A percentile compares a stretch with the other conserved stretches of the same genome.
These are phyloP conservation scores for Pelargonium cotyledonis DNA, from an alignment of 441 rosid genomes.

Conservation along the genomic window DNA sequence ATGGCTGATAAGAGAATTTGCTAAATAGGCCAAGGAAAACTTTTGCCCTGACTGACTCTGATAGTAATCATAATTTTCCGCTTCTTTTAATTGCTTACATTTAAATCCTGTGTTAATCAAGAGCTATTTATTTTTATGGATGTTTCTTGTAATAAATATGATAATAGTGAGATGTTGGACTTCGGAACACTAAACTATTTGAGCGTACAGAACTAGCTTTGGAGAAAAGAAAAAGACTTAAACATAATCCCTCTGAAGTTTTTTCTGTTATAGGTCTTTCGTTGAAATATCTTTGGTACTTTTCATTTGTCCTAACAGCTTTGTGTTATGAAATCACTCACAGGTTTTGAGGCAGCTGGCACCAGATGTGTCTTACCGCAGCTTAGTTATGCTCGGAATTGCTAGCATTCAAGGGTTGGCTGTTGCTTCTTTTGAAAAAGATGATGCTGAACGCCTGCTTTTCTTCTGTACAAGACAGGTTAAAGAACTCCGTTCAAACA, in stretches of 20 bases:
- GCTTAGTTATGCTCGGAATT: slow-evolving; percentile 82
- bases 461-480: slow-evolving; percentile 56
- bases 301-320: slow-evolving; percentile 4
- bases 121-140: background rate
- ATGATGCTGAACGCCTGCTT: slow-evolving; percentile 86
- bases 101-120: background rate
- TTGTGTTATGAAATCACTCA: slow-evolving; percentile 18
- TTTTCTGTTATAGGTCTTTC: background rate
- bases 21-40: background rate
- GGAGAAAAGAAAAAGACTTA: background rate
- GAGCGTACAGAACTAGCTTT: background rate
- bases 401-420: slow-evolving; percentile 93
- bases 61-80: background rate
- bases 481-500: slow-evolving; percentile 27
- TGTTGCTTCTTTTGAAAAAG: slow-evolving; percentile 93
- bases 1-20: slow-evolving; percentile 2
- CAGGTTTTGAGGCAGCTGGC: slow-evolving; percentile 93
- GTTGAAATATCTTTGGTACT: background rate
- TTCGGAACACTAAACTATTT: background rate
- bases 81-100: background rate
- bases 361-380: slow-evolving; percentile 77
- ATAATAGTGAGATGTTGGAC: background rate
- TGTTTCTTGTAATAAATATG: background rate
- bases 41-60: background rate
- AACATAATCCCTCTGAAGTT: background rate